A percentile compares a stretch with the other conserved stretches of the same genome.
Evolutionary conservation across 306 rosid species (phyloP).

Genomic region (Sindora glabra): DNA sequence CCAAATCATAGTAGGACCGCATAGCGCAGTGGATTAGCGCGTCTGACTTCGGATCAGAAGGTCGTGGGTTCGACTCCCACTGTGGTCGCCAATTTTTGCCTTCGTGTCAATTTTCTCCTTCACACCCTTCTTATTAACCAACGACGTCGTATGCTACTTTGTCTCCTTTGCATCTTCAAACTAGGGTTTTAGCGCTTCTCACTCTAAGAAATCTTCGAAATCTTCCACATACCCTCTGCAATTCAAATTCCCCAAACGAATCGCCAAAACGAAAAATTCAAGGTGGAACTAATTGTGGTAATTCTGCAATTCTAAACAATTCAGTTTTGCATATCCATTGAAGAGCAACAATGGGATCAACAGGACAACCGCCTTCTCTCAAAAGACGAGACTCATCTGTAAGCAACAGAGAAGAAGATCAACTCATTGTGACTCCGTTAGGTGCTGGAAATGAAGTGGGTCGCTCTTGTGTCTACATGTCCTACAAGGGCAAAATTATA

Average conservation of each 20-base stretch:
- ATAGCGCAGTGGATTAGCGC: conserved; percentile 21
- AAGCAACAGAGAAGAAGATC: conserved; percentile 62
- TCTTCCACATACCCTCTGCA: not conserved
- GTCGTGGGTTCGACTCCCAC: conserved; percentile 19
- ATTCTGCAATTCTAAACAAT: not conserved
- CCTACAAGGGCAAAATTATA: conserved; percentile 60
- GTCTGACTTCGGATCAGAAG: conserved; percentile 21
- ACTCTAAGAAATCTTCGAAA: not conserved
- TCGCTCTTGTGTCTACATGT: conserved; percentile 83
- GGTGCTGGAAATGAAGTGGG: conserved; percentile 98
- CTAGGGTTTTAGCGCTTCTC: not conserved
- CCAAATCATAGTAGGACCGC: not conserved
- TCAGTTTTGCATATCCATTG: not conserved
- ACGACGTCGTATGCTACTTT: no score
- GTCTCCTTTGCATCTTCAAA: not conserved
- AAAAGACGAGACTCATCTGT: conserved; percentile 47
- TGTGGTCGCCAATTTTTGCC: not conserved
- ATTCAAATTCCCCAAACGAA: not conserved
- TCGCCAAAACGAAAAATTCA: not conserved
- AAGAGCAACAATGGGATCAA: conserved; percentile 32
- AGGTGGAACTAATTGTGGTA: not conserved
- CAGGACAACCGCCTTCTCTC: conserved; percentile 31
- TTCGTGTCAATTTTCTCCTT: no score
- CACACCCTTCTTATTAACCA: no score
- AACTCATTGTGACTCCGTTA: conserved; percentile 59